These are phyloP conservation scores for Saprolegnia parasitica DNA, from an alignment of 352 stramenopile species.

Conservation along the genomic window DNA sequence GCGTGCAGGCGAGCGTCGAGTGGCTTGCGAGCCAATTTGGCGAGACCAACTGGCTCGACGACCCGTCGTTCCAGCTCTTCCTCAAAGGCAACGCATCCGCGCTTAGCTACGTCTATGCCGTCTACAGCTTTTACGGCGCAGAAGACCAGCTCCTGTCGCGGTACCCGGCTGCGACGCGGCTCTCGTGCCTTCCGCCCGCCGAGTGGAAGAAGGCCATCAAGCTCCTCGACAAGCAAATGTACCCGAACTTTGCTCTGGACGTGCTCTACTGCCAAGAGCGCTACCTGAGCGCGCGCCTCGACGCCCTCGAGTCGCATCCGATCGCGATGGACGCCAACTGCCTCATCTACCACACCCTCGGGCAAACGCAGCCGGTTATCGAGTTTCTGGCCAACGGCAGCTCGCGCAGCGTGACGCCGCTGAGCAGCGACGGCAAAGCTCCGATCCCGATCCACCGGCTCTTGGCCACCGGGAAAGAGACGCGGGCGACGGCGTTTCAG, in stretches of 20 bases:
- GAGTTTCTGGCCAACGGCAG: not conserved
- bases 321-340: not conserved
- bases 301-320: conserved; percentile 34
- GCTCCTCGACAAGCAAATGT: conserved; percentile 55
- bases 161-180: conserved; percentile 37
- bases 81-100: conserved; percentile 40
- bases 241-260: conserved; percentile 56
- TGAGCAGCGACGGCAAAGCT: not conserved
- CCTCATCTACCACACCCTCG: not conserved
- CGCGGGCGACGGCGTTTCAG: not conserved
- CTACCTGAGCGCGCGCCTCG: conserved; percentile 55
- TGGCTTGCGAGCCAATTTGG: conserved; percentile 49
- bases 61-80: conserved; percentile 47
- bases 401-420: not conserved
- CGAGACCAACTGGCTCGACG: conserved; percentile 37
- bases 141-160: conserved; percentile 40
- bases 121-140: conserved; percentile 79
- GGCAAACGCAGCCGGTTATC: not conserved
- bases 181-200: not conserved
- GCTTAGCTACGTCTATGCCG: conserved; percentile 51
- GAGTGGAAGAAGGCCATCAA: conserved; percentile 55
- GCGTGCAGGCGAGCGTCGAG: conserved; percentile 43
- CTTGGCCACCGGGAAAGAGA: not conserved
- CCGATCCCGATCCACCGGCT: not conserved
- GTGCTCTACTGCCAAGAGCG: conserved; percentile 46